Evolutionary conservation across 139 green algal genomes (phyloP).

Genomic region (Chlorella sp.): DNA sequence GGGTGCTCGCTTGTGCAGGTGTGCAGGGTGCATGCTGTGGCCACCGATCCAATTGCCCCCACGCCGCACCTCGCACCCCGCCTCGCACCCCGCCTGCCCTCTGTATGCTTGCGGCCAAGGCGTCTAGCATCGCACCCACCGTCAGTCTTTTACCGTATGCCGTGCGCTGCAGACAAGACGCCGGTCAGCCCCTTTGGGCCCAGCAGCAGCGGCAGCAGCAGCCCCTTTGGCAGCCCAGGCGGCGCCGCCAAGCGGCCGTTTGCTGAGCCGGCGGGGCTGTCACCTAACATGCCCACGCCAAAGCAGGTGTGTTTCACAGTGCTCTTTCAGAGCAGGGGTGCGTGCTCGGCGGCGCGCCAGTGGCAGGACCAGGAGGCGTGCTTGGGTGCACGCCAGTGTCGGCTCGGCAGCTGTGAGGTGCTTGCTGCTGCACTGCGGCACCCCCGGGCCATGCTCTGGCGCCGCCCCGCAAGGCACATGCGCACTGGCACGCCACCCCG

Average conservation of each 20-base stretch:
- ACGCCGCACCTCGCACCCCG: no score
- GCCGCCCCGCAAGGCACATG: no score
- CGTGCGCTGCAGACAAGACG: conserved; percentile 29
- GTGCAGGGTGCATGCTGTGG: neutral
- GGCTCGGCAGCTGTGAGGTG: no score
- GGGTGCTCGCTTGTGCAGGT: neutral
- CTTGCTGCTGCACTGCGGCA: no score
- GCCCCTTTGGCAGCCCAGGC: conserved; percentile 45
- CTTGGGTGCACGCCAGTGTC: no score
- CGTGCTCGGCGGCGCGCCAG: no score
- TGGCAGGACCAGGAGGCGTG: no score
- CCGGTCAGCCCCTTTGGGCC: conserved; percentile 42
- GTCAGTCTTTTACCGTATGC: neutral
- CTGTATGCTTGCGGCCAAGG: neutral
- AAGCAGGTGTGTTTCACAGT: neutral
- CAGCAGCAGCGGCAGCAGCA: conserved; percentile 28
- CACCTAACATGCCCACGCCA: conserved; percentile 61
- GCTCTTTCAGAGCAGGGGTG: neutral
- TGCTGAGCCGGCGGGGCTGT: conserved; percentile 68
- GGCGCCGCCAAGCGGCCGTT: conserved; percentile 51
- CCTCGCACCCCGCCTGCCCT: no score
- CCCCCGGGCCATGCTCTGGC: no score
- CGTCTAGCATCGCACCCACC: neutral
- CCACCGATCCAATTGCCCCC: neutral
- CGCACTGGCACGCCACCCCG: no score